A percentile compares a stretch with the other conserved stretches of the same genome.
These are phyloP conservation scores for Colletotrichum lini DNA, from an alignment of 2,329 filamentous ascomycete species.

Conservation along the genomic window DNA sequence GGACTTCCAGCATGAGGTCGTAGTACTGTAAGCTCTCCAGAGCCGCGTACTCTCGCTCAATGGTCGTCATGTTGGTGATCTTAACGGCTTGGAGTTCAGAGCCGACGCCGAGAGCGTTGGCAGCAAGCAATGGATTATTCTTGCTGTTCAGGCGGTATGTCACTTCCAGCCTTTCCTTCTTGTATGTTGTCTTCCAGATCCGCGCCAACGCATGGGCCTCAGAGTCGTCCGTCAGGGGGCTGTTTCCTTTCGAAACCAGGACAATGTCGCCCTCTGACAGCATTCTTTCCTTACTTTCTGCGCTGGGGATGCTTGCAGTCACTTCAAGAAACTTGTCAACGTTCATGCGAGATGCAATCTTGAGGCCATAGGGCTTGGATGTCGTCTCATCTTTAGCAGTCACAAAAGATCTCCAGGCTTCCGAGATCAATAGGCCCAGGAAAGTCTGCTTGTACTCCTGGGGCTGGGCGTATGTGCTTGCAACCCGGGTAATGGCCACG, in stretches of 20 bases:
- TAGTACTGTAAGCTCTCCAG: slow-evolving; percentile 94
- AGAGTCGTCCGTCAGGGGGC: slow-evolving; percentile 75
- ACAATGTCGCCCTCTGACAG: slow-evolving; percentile 91
- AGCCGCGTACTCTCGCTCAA: slow-evolving; percentile 95
- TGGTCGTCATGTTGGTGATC: slow-evolving; percentile 92
- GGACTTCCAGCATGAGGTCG: slow-evolving; percentile 93
- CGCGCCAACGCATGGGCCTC: slow-evolving; percentile 89
- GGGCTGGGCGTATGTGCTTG: slow-evolving; percentile 82
- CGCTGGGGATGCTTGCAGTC: slow-evolving; percentile 82
- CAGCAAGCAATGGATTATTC: slow-evolving; percentile 72
- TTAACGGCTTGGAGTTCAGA: slow-evolving; percentile 81
- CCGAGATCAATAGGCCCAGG: slow-evolving; percentile 88
- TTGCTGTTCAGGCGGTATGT: slow-evolving; percentile 85
- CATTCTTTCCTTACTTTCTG: slow-evolving; percentile 78
- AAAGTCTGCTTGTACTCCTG: slow-evolving; percentile 90
- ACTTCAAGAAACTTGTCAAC: slow-evolving; percentile 96
- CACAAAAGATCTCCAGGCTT: slow-evolving; percentile 96
- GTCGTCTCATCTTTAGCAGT: slow-evolving; percentile 89
- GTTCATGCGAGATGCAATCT: slow-evolving; percentile 87
- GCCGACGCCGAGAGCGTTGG: slow-evolving; percentile 73
- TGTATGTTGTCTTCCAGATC: slow-evolving; percentile 83
- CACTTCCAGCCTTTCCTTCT: slow-evolving; percentile 86
- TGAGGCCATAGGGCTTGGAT: slow-evolving; percentile 87
- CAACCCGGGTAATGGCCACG: slow-evolving; percentile 78
- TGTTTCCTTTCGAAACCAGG: slow-evolving; percentile 81